Conservation (phyloP, 495 filamentous ascomycete genomes). For the Saxophila tyrrhenica region DNA sequence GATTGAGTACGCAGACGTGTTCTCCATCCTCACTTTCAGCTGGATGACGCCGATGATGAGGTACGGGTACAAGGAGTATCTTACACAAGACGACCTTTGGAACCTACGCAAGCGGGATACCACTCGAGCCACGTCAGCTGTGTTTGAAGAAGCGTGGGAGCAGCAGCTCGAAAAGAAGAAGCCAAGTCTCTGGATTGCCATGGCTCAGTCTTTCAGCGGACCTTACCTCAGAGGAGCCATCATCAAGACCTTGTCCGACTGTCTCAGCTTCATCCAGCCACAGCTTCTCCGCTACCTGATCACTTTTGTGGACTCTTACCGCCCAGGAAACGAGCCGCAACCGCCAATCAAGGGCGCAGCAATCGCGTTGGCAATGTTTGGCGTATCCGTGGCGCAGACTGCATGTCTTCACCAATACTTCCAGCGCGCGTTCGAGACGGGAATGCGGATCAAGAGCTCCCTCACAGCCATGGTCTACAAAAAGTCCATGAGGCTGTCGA, state of each 20-base stretch:
- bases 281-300: conserved; percentile 83
- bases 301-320: conserved; percentile 73
- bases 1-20: conserved; percentile 85
- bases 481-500: conserved; percentile 81
- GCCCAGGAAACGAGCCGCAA: conserved; percentile 42
- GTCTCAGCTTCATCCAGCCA: conserved; percentile 78
- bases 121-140: conserved; percentile 53
- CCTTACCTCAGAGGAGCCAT: conserved; percentile 69
- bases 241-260: conserved; percentile 78
- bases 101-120: conserved; percentile 72
- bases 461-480: conserved; percentile 84
- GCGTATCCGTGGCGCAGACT: conserved; percentile 75
- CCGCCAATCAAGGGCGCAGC: conserved; percentile 73
- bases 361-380: conserved; percentile 88
- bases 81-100: conserved; percentile 97
- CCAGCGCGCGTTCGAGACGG: conserved; percentile 84
- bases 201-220: conserved; percentile 73
- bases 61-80: conserved; percentile 77
- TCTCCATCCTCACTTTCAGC: conserved; percentile 85
- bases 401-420: conserved; percentile 85
- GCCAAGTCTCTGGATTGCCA: conserved; percentile 84
- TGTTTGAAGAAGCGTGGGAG: conserved; percentile 67
- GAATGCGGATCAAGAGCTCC: conserved; percentile 89
- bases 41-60: conserved; percentile 99
- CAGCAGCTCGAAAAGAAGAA: conserved; percentile 59